Evolutionary conservation across 129 eudicot species (phyloP), one percentile per base, ranked within the genome.

Genomic region (Escallonia herrerae): DNA sequence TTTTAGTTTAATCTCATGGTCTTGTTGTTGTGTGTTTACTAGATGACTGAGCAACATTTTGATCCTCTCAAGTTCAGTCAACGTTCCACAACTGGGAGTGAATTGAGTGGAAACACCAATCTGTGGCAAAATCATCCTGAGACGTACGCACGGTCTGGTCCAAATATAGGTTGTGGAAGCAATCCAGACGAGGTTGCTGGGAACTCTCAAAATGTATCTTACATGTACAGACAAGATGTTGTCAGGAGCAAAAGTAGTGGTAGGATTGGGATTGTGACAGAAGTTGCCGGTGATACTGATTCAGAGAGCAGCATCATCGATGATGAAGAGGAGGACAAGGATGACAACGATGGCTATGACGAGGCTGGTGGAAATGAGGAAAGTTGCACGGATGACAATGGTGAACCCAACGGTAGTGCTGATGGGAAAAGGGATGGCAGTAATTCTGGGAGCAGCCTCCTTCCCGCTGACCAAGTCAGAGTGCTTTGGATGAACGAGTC

Each of bases 241-340:
- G 99, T 94, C n/a, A 80, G 78, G 66, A 80, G 94, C 75, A 94
- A 86, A 69, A 72, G 63, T 4, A 77, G 81, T 22, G 66, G 63
- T n/a, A 76, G 69, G 74, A 80, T 79, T 43, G 99, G 99, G 60
- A 65, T 89, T 61, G 99, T 94, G 63, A 86, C 95, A 49, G 90
- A 86, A 79, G 97, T 89, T 78, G 90, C 93, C 13, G 99, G 99
- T 65, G 97, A 94, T 72, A 82, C 95, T 7, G 95, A 86, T 60
- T 94, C 97, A n/a, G 99, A 94, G 63, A 84, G 90, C 79, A 82
- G 84, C 76, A 65, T 60, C 56, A 77, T 68, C 49, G 99, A 94
- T 15, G 90, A 83, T 37, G 96, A 87, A 8, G 95, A 82, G 7
- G 95, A 83, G 6, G 72, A 79, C 37, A 80, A 74, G 39, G 81